Base-by-base conservation (phyloP, 306 rosid genomes). In the Hippophae tibetana region DNA sequence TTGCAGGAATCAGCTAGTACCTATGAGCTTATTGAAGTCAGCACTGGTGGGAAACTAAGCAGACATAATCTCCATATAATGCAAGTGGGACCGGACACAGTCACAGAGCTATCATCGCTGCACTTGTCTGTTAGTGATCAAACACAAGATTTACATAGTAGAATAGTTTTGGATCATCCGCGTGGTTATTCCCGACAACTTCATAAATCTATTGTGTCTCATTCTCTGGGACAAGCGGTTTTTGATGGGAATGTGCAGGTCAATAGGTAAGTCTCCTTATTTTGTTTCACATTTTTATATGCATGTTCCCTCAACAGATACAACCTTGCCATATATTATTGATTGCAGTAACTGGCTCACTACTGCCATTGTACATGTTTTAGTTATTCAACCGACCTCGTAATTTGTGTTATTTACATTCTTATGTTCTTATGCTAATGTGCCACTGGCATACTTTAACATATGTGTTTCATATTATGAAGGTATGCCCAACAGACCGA, bases 401-500 rank as follows among this genome's bases (percentile, higher is more conserved):
- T 31, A 31, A 31, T 31, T 31, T 31, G 38, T 31, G 38, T 31
- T 31, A 31, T 31, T 4, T 31, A 31, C 5, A 31, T 31, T 31
- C 5, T 31, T 4, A 31, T 31, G 38, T 31, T 31, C 38, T 31
- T 31, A 31, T 31, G 38, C 38, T 31, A 2, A 31, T 31, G 38
- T 4, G 5, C 5, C 38, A 4, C 38, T 31, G 38, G 4, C 38
- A 2, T 31, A 31, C 38, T 31, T 4, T 31, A 31, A 31, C 3
- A 31, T 31, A 31, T 49, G 25, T 6, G 42, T 52, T 5, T 63
- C 57, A 8, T 40, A n/a, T 71, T 13, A 40, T 63, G 64, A 67
- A 90, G 97, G 80, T 87, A 71, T 50, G 96, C 98, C 13, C 98
- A 92, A 67, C 89, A 92, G 69, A 92, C 99, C 43, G 95, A 92